Percentiles rank a stretch among this genome's conserved stretches.
These are phyloP conservation scores for Bruguiera parviflora DNA, from an alignment of 345 rosid species.

Conservation along the genomic window DNA sequence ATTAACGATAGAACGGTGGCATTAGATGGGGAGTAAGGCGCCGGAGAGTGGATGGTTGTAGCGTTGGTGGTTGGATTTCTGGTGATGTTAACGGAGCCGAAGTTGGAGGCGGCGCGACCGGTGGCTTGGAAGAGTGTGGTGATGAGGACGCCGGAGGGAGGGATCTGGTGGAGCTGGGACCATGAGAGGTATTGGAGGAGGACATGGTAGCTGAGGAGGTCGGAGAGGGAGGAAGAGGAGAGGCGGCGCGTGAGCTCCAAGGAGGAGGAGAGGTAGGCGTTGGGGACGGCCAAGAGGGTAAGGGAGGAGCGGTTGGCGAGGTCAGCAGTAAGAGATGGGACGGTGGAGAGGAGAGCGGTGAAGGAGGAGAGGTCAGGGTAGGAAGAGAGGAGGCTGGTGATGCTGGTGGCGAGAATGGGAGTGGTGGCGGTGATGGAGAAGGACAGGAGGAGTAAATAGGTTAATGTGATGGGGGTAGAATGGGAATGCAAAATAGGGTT, in stretches of 20 bases:
- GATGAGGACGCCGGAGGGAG: conserved; percentile 51
- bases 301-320: conserved; percentile 60
- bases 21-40: conserved; percentile 45
- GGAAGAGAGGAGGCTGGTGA: conserved; percentile 64
- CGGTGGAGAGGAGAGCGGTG: conserved; percentile 45
- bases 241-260: conserved; percentile 61
- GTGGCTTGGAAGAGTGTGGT: conserved; percentile 78
- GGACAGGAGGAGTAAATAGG: conserved; percentile 44
- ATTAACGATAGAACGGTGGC: conserved; percentile 58
- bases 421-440: conserved; percentile 1
- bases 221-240: conserved; percentile 59
- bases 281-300: conserved; percentile 80
- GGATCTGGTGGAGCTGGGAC: conserved; percentile 56
- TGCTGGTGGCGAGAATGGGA: conserved; percentile 44
- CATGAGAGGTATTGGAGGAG: conserved; percentile 71
- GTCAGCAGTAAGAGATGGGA: conserved; percentile 45
- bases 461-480: conserved; percentile 40
- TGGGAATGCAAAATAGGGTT: conserved; percentile 27
- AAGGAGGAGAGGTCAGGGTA: conserved; percentile 58
- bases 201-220: conserved; percentile 85
- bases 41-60: conserved; percentile 49
- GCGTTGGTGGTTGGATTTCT: conserved; percentile 45
- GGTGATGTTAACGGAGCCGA: conserved; percentile 74
- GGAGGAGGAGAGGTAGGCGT: conserved; percentile 50
- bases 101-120: conserved; percentile 58